Percentiles rank a stretch among this genome's conserved stretches.
Conservation (phyloP, 495 filamentous ascomycete genomes). For the Neurospora sp. region DNA sequence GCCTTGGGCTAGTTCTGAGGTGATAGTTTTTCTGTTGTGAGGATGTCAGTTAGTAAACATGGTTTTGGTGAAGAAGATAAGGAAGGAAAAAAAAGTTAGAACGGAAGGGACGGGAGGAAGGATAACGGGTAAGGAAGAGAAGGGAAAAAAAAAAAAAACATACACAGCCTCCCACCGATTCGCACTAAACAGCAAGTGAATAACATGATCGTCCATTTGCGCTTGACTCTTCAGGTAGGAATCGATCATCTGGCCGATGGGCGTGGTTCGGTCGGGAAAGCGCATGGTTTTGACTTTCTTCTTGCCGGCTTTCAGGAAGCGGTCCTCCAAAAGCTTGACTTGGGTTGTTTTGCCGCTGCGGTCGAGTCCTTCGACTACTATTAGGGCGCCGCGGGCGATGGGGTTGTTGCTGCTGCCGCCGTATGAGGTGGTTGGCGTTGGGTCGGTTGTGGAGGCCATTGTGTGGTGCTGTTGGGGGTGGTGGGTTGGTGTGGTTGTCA, state of each 20-base stretch:
- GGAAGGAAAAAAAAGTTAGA: no score
- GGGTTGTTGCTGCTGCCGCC: neutral
- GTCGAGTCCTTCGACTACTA: constrained; percentile 90
- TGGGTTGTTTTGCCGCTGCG: constrained; percentile 94
- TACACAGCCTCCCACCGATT: constrained; percentile 87
- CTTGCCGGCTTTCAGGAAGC: constrained; percentile 47
- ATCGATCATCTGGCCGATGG: constrained; percentile 86
- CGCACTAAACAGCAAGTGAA: constrained; percentile 90
- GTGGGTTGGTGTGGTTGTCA: no score
- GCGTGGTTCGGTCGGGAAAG: constrained; percentile 85
- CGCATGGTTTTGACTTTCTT: constrained; percentile 61
- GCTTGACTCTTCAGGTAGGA: constrained; percentile 65
- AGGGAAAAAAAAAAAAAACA: constrained; percentile 9
- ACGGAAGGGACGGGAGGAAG: no score
- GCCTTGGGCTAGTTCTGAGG: constrained; percentile 49
- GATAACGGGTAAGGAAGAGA: no score
- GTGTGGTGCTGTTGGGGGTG: neutral
- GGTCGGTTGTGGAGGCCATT: neutral
- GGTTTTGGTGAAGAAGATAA: no score
- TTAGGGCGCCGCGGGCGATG: constrained; percentile 54
- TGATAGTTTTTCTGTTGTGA: constrained; percentile 45
- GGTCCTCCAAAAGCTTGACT: constrained; percentile 58
- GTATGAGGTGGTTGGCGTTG: neutral
- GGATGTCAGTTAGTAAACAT: no score
- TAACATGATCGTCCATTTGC: constrained; percentile 79